Evolutionary conservation across 192 early-diverging fungal genomes (phyloP).

Genomic region (Linderina pennispora): DNA sequence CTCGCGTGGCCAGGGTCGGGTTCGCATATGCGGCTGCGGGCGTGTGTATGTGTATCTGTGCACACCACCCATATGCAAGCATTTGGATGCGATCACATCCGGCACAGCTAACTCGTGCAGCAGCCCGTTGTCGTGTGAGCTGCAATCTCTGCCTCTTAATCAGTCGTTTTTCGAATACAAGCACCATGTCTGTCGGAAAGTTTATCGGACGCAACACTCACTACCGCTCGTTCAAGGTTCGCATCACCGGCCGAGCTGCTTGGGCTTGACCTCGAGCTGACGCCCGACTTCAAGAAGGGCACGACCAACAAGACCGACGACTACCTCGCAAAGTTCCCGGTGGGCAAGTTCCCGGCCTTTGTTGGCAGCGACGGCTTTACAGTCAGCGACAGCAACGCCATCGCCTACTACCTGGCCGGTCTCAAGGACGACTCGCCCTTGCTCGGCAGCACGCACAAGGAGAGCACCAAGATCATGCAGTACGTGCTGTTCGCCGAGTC

Average conservation of each 20-base stretch:
- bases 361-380: slow-evolving; percentile 57
- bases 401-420: slow-evolving; percentile 67
- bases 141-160: too few species aligned
- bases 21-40: too few species aligned
- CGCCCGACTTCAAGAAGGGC: slow-evolving; percentile 48
- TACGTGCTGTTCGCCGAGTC: slow-evolving; percentile 48
- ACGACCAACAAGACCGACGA: slow-evolving; percentile 60
- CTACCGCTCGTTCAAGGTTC: background rate
- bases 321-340: slow-evolving; percentile 77
- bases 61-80: too few species aligned
- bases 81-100: too few species aligned
- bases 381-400: slow-evolving; percentile 71
- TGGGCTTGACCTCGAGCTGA: slow-evolving; percentile 59
- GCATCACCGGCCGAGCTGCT: slow-evolving; percentile 58
- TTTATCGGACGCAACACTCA: background rate
- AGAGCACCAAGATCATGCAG: slow-evolving; percentile 48
- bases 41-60: too few species aligned
- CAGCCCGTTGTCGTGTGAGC: too few species aligned
- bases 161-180: too few species aligned
- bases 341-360: slow-evolving; percentile 80
- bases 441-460: slow-evolving; percentile 37
- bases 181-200: background rate
- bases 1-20: too few species aligned
- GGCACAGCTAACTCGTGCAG: too few species aligned
- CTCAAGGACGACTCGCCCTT: slow-evolving; percentile 16